These are phyloP conservation scores for Apiospora arundinis DNA, from an alignment of 2,329 filamentous ascomycete species.

Conservation along the genomic window DNA sequence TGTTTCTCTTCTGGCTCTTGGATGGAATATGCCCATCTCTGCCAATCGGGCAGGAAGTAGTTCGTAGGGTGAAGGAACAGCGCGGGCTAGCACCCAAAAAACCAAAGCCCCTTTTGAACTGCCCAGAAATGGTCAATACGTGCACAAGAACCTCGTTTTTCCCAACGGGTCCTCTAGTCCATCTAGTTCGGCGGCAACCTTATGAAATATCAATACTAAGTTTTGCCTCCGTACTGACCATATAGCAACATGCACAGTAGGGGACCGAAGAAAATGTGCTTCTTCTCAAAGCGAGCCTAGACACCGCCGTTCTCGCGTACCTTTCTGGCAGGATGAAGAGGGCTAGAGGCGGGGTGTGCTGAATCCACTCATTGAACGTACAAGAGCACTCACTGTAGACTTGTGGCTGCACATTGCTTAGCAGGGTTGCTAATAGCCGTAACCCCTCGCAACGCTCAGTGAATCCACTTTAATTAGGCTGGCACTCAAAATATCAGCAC, in stretches of 20 bases:
- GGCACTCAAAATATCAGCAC: not conserved
- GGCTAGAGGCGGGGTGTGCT: not conserved
- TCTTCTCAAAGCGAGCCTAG: not conserved
- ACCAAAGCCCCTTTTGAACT: not conserved
- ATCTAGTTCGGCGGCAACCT: no score
- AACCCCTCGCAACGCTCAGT: slow-evolving; percentile 30
- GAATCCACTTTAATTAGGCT: not conserved
- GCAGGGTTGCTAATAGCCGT: slow-evolving; percentile 36
- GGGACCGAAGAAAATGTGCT: not conserved
- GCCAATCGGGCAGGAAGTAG: not conserved
- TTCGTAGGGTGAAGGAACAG: not conserved
- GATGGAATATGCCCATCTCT: not conserved
- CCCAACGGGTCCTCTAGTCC: no score
- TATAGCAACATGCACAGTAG: not conserved
- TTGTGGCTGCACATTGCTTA: not conserved
- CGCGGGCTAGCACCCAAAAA: no score
- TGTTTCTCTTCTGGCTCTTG: not conserved
- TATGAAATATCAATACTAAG: not conserved
- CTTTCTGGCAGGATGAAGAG: not conserved
- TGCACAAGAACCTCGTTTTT: not conserved
- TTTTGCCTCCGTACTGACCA: not conserved
- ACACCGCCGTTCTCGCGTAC: not conserved
- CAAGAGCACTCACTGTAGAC: not conserved
- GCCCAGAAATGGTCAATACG: not conserved
- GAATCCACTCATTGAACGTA: not conserved